phyloP scores from a whole-genome alignment of 2,329 filamentous ascomycete genomes.

The Sphaerulina populicola region DNA sequence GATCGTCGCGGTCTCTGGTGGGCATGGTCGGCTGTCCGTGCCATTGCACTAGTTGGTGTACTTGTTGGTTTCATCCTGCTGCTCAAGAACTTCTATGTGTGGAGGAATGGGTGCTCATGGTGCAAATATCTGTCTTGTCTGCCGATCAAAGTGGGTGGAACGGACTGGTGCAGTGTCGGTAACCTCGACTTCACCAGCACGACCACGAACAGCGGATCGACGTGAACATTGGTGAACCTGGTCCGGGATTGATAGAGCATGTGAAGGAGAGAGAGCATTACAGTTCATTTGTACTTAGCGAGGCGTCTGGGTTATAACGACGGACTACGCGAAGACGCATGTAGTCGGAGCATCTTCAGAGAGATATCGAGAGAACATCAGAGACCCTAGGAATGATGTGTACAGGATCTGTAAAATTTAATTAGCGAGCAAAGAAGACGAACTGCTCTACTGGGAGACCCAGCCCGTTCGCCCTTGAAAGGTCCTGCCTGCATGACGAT shows the following conservation, averaged over 20 bases:
- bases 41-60: conserved; percentile 67
- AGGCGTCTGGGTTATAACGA: conserved; percentile 1
- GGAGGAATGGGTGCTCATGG: conserved; percentile 70
- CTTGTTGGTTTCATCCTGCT: conserved; percentile 79
- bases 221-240: conserved; percentile 12
- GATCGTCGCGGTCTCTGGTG: conserved; percentile 91
- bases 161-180: conserved; percentile 54
- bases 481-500: not conserved
- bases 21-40: conserved; percentile 89
- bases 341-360: not conserved
- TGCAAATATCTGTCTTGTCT: conserved; percentile 93
- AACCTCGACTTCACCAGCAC: conserved; percentile 33
- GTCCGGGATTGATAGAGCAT: not conserved
- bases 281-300: conserved; percentile 1
- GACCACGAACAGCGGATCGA: conserved; percentile 14
- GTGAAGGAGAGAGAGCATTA: not conserved
- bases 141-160: conserved; percentile 46
- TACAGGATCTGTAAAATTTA: not conserved
- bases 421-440: not conserved
- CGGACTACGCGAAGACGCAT: not conserved
- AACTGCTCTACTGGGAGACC: not conserved
- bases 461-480: conserved; percentile 2
- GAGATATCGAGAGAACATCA: not conserved
- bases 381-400: not conserved
- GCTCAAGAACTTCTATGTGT: conserved; percentile 82